These are phyloP conservation scores for Neurospora sp. DNA, from an alignment of 495 filamentous ascomycete species.

Conservation along the genomic window DNA sequence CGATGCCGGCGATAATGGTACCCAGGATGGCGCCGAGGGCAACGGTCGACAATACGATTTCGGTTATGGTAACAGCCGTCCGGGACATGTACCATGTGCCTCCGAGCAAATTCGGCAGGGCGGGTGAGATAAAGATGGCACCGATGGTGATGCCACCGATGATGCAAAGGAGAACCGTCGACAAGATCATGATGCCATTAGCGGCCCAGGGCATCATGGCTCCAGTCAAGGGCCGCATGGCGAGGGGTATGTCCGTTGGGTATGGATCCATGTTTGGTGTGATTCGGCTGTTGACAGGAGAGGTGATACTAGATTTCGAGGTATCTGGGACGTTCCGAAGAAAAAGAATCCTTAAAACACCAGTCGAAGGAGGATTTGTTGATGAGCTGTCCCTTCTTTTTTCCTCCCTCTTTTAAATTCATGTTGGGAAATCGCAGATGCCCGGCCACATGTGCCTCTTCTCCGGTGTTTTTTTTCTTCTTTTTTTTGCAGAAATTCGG, in stretches of 20 bases:
- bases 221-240: neutral
- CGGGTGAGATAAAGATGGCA: neutral
- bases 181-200: neutral
- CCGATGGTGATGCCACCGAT: neutral
- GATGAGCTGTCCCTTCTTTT: neutral
- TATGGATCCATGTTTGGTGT: neutral
- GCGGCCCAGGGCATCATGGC: neutral
- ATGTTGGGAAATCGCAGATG: neutral
- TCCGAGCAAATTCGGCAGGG: neutral
- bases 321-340: neutral
- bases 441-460: neutral
- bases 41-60: neutral
- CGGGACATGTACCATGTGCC: neutral
- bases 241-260: neutral
- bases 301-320: neutral
- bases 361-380: neutral
- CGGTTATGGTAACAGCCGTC: neutral
- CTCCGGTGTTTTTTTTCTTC: neutral
- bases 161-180: neutral
- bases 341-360: neutral
- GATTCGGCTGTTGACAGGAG: neutral
- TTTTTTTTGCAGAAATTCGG: neutral
- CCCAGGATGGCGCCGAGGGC: neutral
- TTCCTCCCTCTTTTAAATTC: neutral
- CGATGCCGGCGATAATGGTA: neutral